Evolutionary conservation across 2,329 filamentous ascomycete genomes (phyloP).

Genomic region (Beauveria medogensis): DNA sequence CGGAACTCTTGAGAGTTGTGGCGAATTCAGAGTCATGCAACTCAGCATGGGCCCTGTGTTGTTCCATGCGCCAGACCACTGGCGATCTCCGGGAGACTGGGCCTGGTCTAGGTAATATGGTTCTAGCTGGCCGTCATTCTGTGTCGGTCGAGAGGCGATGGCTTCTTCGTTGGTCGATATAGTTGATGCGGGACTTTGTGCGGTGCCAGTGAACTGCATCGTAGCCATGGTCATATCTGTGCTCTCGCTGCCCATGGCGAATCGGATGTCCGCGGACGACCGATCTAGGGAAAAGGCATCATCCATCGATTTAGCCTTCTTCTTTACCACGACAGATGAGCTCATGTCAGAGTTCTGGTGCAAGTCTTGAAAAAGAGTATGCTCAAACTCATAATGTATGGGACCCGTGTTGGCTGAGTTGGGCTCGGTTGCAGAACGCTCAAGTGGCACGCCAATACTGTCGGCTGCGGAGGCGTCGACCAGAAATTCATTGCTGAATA

Average conservation of each 20-base stretch:
- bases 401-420: neutral
- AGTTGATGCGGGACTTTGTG: conserved; percentile 3
- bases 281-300: conserved; percentile 2
- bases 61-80: conserved; percentile 4
- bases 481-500: conserved; percentile 1
- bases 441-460: conserved; percentile 3
- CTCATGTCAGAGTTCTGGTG: neutral
- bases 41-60: neutral
- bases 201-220: neutral
- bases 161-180: conserved; percentile 3
- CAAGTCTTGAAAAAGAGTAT: conserved; percentile 8
- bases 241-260: neutral
- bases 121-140: neutral
- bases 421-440: conserved; percentile 7
- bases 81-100: neutral
- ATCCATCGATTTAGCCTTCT: conserved; percentile 11
- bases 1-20: neutral
- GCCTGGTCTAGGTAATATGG: neutral
- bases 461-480: neutral
- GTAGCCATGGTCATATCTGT: neutral
- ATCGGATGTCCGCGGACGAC: neutral
- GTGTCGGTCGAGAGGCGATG: neutral
- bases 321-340: neutral
- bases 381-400: conserved; percentile 10
- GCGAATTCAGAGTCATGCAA: neutral